These are phyloP conservation scores for Ramalina intermedia DNA, from an alignment of 495 filamentous ascomycete genomes.

Conservation along the genomic window DNA sequence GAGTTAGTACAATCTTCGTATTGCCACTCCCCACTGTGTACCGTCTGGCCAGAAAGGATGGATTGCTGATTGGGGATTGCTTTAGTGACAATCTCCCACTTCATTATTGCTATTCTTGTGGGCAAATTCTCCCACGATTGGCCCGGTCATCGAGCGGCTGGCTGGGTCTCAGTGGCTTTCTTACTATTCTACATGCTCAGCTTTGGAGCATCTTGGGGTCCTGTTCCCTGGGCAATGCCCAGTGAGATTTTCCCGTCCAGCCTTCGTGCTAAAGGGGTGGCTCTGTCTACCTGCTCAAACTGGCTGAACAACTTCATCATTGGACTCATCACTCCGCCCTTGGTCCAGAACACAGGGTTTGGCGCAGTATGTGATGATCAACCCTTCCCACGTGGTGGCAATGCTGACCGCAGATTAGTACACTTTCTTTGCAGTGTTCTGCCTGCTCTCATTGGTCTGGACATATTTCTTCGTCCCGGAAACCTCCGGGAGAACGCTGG, in stretches of 20 bases:
- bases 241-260: slow-evolving; percentile 36
- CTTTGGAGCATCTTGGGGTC: slow-evolving; percentile 35
- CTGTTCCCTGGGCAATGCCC: slow-evolving; percentile 32
- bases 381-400: background rate
- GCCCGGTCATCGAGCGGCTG: slow-evolving; percentile 27
- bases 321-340: slow-evolving; percentile 21
- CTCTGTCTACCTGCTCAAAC: slow-evolving; percentile 36
- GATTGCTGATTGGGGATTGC: slow-evolving; percentile 18
- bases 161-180: slow-evolving; percentile 27
- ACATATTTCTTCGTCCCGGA: slow-evolving; percentile 41
- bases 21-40: too few relatives aligned
- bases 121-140: slow-evolving; percentile 30
- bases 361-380: slow-evolving; percentile 21
- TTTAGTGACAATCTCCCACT: slow-evolving; percentile 34
- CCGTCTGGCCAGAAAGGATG: too few relatives aligned
- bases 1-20: too few relatives aligned
- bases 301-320: slow-evolving; percentile 47
- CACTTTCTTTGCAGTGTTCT: slow-evolving; percentile 42
- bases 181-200: slow-evolving; percentile 34
- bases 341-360: slow-evolving; percentile 39
- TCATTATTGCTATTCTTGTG: slow-evolving; percentile 36
- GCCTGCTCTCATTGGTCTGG: slow-evolving; percentile 37
- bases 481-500: slow-evolving; percentile 42
- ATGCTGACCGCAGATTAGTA: slow-evolving; percentile 2
- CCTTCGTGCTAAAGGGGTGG: slow-evolving; percentile 38